These are phyloP conservation scores for Aspergillus carbonarius DNA, from an alignment of 2,329 filamentous ascomycete species.

Conservation along the genomic window DNA sequence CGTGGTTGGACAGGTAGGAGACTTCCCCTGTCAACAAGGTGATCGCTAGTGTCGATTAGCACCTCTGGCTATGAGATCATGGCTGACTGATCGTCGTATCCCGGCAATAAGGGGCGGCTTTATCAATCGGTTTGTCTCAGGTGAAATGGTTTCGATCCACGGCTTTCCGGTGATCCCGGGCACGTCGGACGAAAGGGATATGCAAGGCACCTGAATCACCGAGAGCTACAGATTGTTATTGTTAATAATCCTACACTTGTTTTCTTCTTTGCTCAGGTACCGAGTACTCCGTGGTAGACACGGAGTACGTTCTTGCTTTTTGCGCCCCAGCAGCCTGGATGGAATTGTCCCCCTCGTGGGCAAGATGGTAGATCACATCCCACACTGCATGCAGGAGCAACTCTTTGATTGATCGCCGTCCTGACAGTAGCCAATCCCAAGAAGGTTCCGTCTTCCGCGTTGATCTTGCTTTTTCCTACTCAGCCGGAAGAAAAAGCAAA, in stretches of 20 bases:
- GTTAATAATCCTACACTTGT: not conserved
- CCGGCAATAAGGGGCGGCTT: not conserved
- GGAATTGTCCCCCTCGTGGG: not conserved
- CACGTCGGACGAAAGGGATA: not conserved
- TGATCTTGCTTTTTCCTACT: not conserved
- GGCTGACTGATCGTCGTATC: not conserved
- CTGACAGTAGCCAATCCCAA: not conserved
- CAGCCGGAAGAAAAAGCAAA: not conserved
- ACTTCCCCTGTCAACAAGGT: not conserved
- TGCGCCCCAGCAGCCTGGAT: not conserved
- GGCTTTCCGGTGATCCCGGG: not conserved
- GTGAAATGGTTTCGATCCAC: not conserved
- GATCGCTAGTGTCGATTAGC: not conserved
- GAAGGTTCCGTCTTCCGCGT: not conserved
- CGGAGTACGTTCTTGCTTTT: not conserved
- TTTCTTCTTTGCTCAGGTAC: not conserved
- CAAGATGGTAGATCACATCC: not conserved
- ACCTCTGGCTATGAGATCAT: not conserved
- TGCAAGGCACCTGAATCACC: not conserved
- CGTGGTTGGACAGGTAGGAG: not conserved
- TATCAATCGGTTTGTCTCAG: not conserved
- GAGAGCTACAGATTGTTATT: not conserved
- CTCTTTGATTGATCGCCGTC: not conserved
- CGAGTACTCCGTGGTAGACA: no score
- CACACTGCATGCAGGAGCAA: not conserved